Conservation (phyloP, 176 grass and related monocot species). For the Carex littledalei region DNA sequence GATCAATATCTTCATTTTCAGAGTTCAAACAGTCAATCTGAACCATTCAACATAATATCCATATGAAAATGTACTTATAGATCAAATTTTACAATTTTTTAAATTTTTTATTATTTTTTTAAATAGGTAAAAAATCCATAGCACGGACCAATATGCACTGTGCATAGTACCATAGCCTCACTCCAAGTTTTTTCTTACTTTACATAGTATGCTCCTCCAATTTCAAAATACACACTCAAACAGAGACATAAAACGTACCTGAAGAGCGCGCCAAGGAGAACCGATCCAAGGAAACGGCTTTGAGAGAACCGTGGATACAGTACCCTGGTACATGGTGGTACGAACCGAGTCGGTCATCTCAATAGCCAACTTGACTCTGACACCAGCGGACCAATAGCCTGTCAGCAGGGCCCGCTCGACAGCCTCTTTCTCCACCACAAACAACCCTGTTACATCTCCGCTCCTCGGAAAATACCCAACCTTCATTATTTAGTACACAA, state of each 20-base stretch:
- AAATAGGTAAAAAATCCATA: no score
- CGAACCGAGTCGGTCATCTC: slow-evolving; percentile 37
- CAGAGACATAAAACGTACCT: slow-evolving; percentile 27
- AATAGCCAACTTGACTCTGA: slow-evolving; percentile 42
- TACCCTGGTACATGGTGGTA: slow-evolving; percentile 29
- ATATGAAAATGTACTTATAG: no score
- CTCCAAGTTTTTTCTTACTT: neutral
- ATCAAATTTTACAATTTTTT: no score
- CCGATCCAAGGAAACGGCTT: slow-evolving; percentile 10
- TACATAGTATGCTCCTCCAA: neutral
- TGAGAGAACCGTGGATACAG: slow-evolving; percentile 20
- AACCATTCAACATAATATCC: no score
- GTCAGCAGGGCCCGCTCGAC: slow-evolving; percentile 28
- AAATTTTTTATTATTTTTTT: no score
- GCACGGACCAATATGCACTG: no score
- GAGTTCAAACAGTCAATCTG: no score
- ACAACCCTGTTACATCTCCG: slow-evolving; percentile 33
- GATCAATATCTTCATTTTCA: no score
- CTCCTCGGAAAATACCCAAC: slow-evolving; percentile 48
- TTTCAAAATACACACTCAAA: neutral
- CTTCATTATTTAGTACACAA: neutral
- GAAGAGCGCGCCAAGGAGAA: slow-evolving; percentile 48
- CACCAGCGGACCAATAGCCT: slow-evolving; percentile 21
- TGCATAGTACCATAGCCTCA: no score
- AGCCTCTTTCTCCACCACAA: slow-evolving; percentile 46